A percentile compares a stretch with the other conserved stretches of the same genome.
These are phyloP conservation scores for Fusarium gaditjirri DNA, from an alignment of 2,329 filamentous ascomycete species.

Conservation along the genomic window DNA sequence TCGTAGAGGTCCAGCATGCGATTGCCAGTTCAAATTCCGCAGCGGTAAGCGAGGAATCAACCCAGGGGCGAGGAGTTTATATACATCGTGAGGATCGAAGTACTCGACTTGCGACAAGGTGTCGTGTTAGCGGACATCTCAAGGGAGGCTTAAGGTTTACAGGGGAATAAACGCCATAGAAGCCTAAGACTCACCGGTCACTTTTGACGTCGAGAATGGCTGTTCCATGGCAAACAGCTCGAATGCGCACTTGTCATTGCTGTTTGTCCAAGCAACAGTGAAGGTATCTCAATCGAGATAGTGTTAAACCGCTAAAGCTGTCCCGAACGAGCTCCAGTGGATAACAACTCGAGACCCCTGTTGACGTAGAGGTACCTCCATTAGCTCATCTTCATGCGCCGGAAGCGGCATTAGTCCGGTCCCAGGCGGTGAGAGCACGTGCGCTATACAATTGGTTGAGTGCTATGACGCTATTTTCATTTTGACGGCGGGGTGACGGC, in stretches of 20 bases:
- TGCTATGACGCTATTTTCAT: slow-evolving; percentile 29
- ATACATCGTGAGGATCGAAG: slow-evolving; percentile 91
- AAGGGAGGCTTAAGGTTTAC: not conserved
- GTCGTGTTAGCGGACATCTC: slow-evolving; percentile 31
- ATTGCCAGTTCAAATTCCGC: slow-evolving; percentile 96
- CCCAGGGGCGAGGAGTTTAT: slow-evolving; percentile 81
- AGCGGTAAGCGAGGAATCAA: slow-evolving; percentile 84
- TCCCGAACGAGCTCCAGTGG: slow-evolving; percentile 38
- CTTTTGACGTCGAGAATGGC: slow-evolving; percentile 78
- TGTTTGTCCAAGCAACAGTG: slow-evolving; percentile 33
- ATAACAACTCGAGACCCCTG: slow-evolving; percentile 16
- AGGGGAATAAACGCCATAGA: not conserved
- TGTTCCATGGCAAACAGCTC: slow-evolving; percentile 66
- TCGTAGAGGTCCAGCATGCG: slow-evolving; percentile 86
- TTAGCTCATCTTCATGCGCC: slow-evolving; percentile 42
- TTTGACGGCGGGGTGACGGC: slow-evolving; percentile 46
- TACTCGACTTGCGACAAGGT: slow-evolving; percentile 78
- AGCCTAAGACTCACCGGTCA: slow-evolving; percentile 67
- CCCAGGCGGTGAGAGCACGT: slow-evolving; percentile 37
- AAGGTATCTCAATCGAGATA: slow-evolving; percentile 27
- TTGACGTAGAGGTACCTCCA: slow-evolving; percentile 27
- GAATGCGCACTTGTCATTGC: slow-evolving; percentile 45
- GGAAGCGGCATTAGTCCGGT: slow-evolving; percentile 45
- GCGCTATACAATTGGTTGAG: slow-evolving; percentile 26
- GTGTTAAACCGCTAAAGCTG: slow-evolving; percentile 37